A percentile compares a stretch with the other conserved stretches of the same genome.
These are phyloP conservation scores for Cutaneotrichosporon daszewskae DNA, from an alignment of 1,284 basidiomycete species.

Conservation along the genomic window DNA sequence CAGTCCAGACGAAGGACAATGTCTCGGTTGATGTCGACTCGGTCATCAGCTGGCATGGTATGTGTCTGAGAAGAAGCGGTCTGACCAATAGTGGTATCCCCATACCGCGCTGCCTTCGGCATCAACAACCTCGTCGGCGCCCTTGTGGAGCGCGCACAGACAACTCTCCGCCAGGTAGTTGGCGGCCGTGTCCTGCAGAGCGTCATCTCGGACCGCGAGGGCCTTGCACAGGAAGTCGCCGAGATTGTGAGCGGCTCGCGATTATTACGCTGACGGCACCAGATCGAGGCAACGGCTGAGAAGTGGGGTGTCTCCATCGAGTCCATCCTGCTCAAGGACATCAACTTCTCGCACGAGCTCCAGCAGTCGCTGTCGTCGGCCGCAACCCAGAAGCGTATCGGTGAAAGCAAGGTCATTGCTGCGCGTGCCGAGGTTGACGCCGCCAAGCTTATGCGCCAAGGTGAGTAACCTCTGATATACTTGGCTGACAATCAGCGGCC, in stretches of 20 bases:
- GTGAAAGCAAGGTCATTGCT: constrained; percentile 89
- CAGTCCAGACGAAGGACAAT: constrained; percentile 66
- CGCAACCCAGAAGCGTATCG: constrained; percentile 83
- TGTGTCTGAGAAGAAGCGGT: too few relatives aligned
- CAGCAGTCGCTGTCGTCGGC: constrained; percentile 86
- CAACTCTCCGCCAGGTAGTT: constrained; percentile 89
- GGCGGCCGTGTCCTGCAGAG: constrained; percentile 66
- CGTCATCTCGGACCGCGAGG: constrained; percentile 73
- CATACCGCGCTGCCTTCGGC: constrained; percentile 83
- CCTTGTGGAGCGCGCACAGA: constrained; percentile 88
- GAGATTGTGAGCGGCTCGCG: constrained; percentile 64
- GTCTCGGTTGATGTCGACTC: constrained; percentile 54
- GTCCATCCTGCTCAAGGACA: constrained; percentile 71
- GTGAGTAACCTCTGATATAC: constrained; percentile 5
- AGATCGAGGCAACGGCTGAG: constrained; percentile 54
- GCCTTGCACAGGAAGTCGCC: constrained; percentile 90
- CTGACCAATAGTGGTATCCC: constrained; percentile 58
- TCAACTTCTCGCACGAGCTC: constrained; percentile 84
- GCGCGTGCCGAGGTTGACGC: constrained; percentile 93
- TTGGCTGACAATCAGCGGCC: constrained; percentile 24
- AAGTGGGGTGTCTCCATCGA: constrained; percentile 94
- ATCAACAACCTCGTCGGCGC: constrained; percentile 83
- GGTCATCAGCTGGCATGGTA: constrained; percentile 86
- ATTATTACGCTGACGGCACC: constrained; percentile 3
- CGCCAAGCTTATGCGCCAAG: constrained; percentile 81